These are phyloP conservation scores for Stagonosporopsis vannaccii DNA, from an alignment of 2,329 filamentous ascomycete genomes.

Conservation along the genomic window DNA sequence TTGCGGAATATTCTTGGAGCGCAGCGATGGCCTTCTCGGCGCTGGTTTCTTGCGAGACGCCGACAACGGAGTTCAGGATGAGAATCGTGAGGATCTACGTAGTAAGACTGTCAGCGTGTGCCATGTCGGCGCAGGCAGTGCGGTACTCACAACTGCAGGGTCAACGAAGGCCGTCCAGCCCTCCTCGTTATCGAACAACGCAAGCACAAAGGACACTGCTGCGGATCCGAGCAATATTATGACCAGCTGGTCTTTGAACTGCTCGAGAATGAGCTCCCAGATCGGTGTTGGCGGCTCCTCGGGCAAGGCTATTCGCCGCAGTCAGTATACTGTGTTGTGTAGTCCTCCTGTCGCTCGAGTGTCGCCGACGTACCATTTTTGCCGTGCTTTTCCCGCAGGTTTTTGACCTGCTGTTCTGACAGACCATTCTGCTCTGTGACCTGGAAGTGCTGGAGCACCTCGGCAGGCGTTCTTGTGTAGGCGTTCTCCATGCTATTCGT, in stretches of 20 bases:
- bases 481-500: conserved; percentile 60
- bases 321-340: conserved; percentile 2
- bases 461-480: conserved; percentile 57
- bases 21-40: conserved; percentile 98
- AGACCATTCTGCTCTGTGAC: conserved; percentile 61
- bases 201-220: conserved; percentile 89
- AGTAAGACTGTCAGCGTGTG: conserved; percentile 23
- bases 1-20: conserved; percentile 98
- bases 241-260: conserved; percentile 99
- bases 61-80: conserved; percentile 94
- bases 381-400: conserved; percentile 58
- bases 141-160: conserved; percentile 80
- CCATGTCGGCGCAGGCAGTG: neutral
- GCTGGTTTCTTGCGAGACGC: conserved; percentile 97
- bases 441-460: conserved; percentile 61
- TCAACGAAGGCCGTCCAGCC: conserved; percentile 98
- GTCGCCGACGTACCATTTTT: conserved; percentile 57
- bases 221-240: conserved; percentile 93
- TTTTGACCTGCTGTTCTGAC: conserved; percentile 57
- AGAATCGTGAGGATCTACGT: conserved; percentile 93
- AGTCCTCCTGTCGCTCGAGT: neutral
- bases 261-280: conserved; percentile 96
- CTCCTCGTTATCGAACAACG: conserved; percentile 89
- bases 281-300: conserved; percentile 96
- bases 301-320: conserved; percentile 64